Conservation (phyloP, 192 early-diverging fungal genomes). For the Backusella sp. region DNA sequence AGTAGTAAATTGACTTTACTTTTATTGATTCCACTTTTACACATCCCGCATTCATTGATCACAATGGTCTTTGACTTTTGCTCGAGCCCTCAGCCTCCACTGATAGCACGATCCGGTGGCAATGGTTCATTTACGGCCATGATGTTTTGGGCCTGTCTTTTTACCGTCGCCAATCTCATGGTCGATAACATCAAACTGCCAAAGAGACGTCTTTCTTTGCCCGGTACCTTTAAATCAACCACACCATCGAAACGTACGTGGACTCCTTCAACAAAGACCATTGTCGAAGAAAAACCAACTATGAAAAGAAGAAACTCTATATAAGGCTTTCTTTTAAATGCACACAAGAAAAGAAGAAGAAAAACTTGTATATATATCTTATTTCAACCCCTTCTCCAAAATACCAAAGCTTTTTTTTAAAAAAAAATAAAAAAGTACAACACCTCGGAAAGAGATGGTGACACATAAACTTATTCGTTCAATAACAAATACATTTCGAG, state of each 20-base stretch:
- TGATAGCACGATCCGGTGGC: not conserved
- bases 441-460: not conserved
- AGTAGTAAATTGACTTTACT: conserved; percentile 4
- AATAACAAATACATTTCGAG: not conserved
- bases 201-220: conserved; percentile 2
- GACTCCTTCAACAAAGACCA: not conserved
- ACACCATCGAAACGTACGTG: not conserved
- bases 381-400: not conserved
- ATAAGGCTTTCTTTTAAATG: not conserved
- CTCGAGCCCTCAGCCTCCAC: not conserved
- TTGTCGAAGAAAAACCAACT: not conserved
- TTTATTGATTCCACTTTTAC: conserved; percentile 16
- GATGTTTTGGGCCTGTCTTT: conserved; percentile 14
- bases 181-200: not conserved
- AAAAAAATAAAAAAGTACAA: not conserved
- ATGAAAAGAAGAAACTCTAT: conserved; percentile 14
- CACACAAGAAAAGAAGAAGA: not conserved
- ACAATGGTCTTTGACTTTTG: conserved; percentile 17
- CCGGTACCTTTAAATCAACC: not conserved
- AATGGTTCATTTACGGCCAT: conserved; percentile 5
- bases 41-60: conserved; percentile 17
- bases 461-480: not conserved
- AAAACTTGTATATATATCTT: not conserved
- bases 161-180: conserved; percentile 5
- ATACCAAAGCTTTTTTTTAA: not conserved